Base-by-base conservation (phyloP, 1,139 yeast species). In the Hyphopichia khmerensis region DNA sequence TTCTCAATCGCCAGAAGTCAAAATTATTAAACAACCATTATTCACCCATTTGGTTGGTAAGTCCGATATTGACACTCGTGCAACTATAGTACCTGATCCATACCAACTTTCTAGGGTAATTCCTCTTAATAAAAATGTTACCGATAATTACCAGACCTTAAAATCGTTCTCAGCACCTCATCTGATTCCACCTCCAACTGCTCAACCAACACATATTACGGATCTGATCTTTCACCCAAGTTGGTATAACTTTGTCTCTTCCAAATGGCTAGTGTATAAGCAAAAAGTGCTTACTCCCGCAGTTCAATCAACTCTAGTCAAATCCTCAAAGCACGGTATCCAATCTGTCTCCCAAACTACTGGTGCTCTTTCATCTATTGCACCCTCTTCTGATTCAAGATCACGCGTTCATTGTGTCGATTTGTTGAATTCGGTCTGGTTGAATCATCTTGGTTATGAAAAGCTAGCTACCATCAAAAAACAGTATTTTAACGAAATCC, bases 181-280 rank as follows among this genome's bases (percentile, higher is more conserved):
- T 33, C 68, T 77, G 42, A 74, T 83, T 17, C 77, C 81, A 45
- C 63, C 66, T 15, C 87, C 91, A 3, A 77, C 84, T 2, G 60
- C 75, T 24, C 77, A 81, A 6, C 84, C 88, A 2, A 77, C 87
- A 1, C 87, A 84, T 49, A 77, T 89, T 44, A 69, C 89, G 62
- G 75, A 79, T 40, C 80, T 79, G 44, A 87, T 87, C 57, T 75
- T 85, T 52, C 96, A 90, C 60, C 96, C 97, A 13, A 87, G 86
- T 47, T 87, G 95, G 87, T 84, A 84, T 51, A 82, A 89, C 8
- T 69, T 91, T 40, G 88, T 95, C 7, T 77, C 87, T 6, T 84
- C 96, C 1, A 80, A 81, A 40, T 93, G 97, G 97, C 66, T 91
- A 41, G 77, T 77, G 40, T 83, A 84, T 49, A 73, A 71, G 27